phyloP scores from a whole-genome alignment of 257 asterid genomes.

The Petunia axillaris region DNA sequence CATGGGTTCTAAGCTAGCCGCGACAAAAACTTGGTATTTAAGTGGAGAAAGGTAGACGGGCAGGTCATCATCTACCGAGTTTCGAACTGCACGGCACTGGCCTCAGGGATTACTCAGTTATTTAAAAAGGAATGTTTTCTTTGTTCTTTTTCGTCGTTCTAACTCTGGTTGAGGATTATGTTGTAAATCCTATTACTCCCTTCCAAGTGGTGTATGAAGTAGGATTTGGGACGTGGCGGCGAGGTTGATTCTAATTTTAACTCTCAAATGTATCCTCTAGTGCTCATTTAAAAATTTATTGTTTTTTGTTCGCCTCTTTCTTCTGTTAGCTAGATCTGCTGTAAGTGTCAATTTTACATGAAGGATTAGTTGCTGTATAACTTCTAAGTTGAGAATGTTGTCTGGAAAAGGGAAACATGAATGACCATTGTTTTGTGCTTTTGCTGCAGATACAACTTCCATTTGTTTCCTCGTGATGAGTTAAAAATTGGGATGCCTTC shows the following conservation, averaged over 20 bases:
- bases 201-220: not conserved
- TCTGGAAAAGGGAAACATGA: not conserved
- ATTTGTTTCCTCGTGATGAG: slow-evolving; percentile 94
- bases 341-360: not conserved
- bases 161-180: not conserved
- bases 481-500: slow-evolving; percentile 84
- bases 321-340: not conserved
- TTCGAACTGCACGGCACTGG: too few species aligned
- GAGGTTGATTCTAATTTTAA: not conserved
- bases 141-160: too few species aligned
- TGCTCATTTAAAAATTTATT: not conserved
- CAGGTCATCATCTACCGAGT: too few species aligned
- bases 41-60: too few species aligned
- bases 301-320: not conserved
- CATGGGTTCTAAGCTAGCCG: too few species aligned
- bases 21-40: too few species aligned
- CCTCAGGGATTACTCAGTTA: too few species aligned
- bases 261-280: not conserved
- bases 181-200: not conserved
- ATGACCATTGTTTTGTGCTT: slow-evolving; percentile 24
- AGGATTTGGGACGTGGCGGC: not conserved
- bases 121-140: too few species aligned
- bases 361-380: not conserved
- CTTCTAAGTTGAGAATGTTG: not conserved
- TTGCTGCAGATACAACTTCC: slow-evolving; percentile 83